phyloP scores from a whole-genome alignment of 768 basidiomycete species.

The Xerocomellus chrysenteron region DNA sequence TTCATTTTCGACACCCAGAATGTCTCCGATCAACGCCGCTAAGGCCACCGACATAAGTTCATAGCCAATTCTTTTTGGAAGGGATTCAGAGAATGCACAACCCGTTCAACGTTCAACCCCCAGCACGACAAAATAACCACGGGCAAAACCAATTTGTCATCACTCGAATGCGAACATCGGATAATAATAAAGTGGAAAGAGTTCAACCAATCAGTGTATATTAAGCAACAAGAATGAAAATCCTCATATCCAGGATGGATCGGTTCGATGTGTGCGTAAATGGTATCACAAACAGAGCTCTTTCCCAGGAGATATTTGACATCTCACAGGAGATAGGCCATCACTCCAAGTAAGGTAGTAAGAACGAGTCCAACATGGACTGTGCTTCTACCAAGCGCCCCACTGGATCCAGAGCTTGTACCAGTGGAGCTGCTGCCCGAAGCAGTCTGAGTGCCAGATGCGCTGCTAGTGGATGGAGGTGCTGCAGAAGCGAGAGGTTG shows the following conservation, averaged over 20 bases:
- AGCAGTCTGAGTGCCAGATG: conserved; percentile 14
- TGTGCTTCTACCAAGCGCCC: conserved; percentile 9
- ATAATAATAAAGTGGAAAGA: not conserved
- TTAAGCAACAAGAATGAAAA: not conserved
- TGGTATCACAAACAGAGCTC: conserved; percentile 6
- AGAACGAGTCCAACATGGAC: conserved; percentile 17
- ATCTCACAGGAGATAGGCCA: conserved; percentile 16
- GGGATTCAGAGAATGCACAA: not conserved
- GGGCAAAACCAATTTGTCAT: not conserved
- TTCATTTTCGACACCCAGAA: not conserved
- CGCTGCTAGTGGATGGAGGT: conserved; percentile 31
- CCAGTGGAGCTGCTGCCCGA: conserved; percentile 16
- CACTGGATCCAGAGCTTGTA: conserved; percentile 10
- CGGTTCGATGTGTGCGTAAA: conserved; percentile 1
- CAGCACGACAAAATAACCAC: not conserved
- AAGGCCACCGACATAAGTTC: not conserved
- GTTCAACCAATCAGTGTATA: not conserved
- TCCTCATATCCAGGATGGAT: not conserved
- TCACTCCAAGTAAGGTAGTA: conserved; percentile 12
- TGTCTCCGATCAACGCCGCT: not conserved
- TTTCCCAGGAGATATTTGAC: not conserved
- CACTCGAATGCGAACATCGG: not conserved
- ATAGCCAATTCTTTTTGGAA: not conserved
- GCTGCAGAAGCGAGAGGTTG: conserved; percentile 44
- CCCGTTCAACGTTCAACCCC: not conserved